A percentile compares a stretch with the other conserved stretches of the same genome.
phyloP scores from a whole-genome alignment of 2,329 filamentous ascomycete genomes.

The Neonectria ditissima region DNA sequence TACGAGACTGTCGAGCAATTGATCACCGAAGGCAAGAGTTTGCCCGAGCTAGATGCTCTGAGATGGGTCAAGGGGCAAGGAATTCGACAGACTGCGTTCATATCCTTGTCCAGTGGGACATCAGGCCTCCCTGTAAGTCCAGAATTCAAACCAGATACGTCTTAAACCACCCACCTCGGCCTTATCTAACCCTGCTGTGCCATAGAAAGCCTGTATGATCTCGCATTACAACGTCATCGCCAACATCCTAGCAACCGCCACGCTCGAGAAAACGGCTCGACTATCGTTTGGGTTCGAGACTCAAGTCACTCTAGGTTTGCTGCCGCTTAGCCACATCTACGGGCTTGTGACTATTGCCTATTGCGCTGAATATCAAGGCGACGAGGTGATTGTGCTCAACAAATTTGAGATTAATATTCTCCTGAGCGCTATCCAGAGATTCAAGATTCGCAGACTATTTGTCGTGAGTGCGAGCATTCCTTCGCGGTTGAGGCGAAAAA shows the following conservation, averaged over 20 bases:
- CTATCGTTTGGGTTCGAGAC: conserved; percentile 53
- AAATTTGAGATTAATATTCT: conserved; percentile 78
- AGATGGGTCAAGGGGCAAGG: conserved; percentile 75
- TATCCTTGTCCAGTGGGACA: conserved; percentile 85
- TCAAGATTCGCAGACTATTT: conserved; percentile 66
- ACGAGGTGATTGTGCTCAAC: conserved; percentile 77
- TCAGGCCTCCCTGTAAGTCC: conserved; percentile 76
- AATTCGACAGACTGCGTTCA: conserved; percentile 75
- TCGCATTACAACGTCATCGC: conserved; percentile 83
- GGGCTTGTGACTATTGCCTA: conserved; percentile 79
- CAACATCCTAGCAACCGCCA: conserved; percentile 73
- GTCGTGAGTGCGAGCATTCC: neutral
- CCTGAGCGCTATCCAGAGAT: conserved; percentile 72
- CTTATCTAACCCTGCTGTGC: conserved; percentile 7
- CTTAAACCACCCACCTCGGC: too few species aligned
- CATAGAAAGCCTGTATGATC: conserved; percentile 85
- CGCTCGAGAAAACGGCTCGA: conserved; percentile 53
- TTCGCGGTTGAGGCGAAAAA: neutral
- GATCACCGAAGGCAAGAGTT: conserved; percentile 67
- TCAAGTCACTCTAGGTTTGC: conserved; percentile 69
- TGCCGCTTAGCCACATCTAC: conserved; percentile 87
- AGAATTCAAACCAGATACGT: neutral
- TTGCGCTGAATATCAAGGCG: conserved; percentile 74
- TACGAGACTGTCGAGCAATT: conserved; percentile 76
- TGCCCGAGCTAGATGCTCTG: conserved; percentile 64